These are phyloP conservation scores for Sphaerulina vaccinii DNA, from an alignment of 2,329 filamentous ascomycete genomes.

Conservation along the genomic window DNA sequence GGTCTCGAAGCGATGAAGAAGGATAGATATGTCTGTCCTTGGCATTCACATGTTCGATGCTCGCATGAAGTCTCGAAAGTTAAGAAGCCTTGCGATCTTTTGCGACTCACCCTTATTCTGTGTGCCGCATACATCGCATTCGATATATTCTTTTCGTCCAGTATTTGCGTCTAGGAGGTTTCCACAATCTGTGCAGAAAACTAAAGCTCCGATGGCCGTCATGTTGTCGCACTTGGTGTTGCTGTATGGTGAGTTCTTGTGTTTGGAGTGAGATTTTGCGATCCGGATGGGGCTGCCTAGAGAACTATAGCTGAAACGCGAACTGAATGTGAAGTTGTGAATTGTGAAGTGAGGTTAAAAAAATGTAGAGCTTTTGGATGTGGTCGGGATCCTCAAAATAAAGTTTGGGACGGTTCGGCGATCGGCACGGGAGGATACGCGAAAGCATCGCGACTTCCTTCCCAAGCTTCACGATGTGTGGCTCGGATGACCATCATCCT, in stretches of 20 bases:
- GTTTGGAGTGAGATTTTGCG: background rate
- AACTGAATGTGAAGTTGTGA: background rate
- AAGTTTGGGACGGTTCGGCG: conserved; percentile 9
- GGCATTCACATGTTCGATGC: no score
- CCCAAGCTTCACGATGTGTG: conserved; percentile 2
- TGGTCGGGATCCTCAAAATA: no score
- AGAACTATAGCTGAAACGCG: background rate
- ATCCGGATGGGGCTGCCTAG: background rate
- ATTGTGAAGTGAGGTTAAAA: conserved; percentile 18
- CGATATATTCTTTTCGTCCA: conserved; percentile 71
- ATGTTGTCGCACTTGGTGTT: no score
- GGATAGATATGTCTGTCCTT: no score
- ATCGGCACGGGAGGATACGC: background rate
- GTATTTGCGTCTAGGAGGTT: conserved; percentile 81
- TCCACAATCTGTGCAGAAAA: conserved; percentile 91
- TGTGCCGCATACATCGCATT: conserved; percentile 82
- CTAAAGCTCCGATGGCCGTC: conserved; percentile 84
- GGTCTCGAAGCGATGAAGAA: no score
- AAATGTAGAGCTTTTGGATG: conserved; percentile 1
- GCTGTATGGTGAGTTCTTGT: no score
- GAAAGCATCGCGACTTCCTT: background rate
- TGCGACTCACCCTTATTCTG: conserved; percentile 69
- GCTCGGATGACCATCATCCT: conserved; percentile 5
- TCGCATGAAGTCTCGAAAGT: no score
- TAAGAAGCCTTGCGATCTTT: no score